Conservation (phyloP, 1,284 basidiomycete species). For the Ceratobasidium papillatum region DNA sequence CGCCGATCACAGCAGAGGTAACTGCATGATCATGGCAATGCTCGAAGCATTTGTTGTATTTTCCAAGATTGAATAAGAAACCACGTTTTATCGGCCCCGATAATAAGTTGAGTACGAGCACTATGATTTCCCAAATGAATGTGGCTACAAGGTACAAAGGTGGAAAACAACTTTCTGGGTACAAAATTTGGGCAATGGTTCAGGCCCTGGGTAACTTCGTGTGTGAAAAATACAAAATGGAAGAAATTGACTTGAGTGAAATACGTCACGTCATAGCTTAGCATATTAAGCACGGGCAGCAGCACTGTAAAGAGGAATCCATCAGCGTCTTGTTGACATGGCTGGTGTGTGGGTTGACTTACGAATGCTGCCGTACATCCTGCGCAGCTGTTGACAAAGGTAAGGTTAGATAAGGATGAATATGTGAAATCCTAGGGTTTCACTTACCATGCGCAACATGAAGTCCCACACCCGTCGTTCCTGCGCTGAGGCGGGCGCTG, state of each 20-base stretch:
- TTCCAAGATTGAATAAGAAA: background rate
- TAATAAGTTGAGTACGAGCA: background rate
- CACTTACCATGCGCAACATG: slow-evolving; percentile 25
- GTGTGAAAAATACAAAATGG: slow-evolving; percentile 6
- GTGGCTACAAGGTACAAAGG: background rate
- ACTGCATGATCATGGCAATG: background rate
- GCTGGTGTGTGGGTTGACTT: background rate
- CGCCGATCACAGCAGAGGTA: background rate
- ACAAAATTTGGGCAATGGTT: background rate
- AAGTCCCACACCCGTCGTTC: background rate
- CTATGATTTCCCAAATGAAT: slow-evolving; percentile 5
- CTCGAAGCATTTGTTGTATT: background rate
- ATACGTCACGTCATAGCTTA: background rate
- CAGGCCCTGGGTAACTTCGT: slow-evolving; percentile 23
- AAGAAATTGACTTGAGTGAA: background rate
- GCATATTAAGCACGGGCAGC: slow-evolving; percentile 29
- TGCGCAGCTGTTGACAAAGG: slow-evolving; percentile 13
- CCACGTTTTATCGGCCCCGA: too few species aligned
- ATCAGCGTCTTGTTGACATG: background rate
- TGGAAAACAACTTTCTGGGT: background rate
- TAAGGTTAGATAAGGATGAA: background rate
- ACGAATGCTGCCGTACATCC: slow-evolving; percentile 25
- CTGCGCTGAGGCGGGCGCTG: slow-evolving; percentile 1
- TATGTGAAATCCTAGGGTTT: background rate
- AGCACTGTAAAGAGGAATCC: slow-evolving; percentile 6